Evolutionary conservation across 2,329 filamentous ascomycete species (phyloP).

Genomic region (Ilyonectria mors-panacis): DNA sequence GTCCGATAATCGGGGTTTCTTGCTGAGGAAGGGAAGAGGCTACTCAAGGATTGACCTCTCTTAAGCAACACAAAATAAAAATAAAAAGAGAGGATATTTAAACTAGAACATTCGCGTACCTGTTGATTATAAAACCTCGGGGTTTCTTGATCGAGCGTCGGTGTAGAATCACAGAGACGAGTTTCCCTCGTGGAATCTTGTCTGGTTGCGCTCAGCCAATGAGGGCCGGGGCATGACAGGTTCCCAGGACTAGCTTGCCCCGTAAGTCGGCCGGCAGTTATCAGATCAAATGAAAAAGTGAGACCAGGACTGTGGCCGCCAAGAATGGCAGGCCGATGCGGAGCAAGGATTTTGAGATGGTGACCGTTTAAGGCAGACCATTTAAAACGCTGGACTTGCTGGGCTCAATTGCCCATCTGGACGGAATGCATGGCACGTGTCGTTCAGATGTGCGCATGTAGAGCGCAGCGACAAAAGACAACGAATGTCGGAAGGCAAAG

Average conservation of each 20-base stretch:
- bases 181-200: not conserved
- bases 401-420: not conserved
- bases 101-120: no score
- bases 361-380: not conserved
- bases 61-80: not conserved
- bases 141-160: not conserved
- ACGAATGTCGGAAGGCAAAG: no score
- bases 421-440: no score
- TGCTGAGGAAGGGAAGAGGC: not conserved
- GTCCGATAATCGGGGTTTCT: not conserved
- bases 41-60: not conserved
- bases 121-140: not conserved
- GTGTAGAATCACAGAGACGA: not conserved
- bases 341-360: no score
- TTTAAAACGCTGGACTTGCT: not conserved
- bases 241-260: conserved; percentile 24
- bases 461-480: no score
- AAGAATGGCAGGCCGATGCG: not conserved
- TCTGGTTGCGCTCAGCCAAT: conserved; percentile 33
- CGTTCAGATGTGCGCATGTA: no score
- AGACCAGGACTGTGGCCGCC: not conserved
- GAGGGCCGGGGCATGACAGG: conserved; percentile 42
- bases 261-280: not conserved
- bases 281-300: conserved; percentile 6
- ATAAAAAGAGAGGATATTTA: not conserved